Percentiles rank a stretch among this genome's conserved stretches.
These are phyloP conservation scores for Solanum piurae DNA, from an alignment of 257 asterid genomes.

Conservation along the genomic window DNA sequence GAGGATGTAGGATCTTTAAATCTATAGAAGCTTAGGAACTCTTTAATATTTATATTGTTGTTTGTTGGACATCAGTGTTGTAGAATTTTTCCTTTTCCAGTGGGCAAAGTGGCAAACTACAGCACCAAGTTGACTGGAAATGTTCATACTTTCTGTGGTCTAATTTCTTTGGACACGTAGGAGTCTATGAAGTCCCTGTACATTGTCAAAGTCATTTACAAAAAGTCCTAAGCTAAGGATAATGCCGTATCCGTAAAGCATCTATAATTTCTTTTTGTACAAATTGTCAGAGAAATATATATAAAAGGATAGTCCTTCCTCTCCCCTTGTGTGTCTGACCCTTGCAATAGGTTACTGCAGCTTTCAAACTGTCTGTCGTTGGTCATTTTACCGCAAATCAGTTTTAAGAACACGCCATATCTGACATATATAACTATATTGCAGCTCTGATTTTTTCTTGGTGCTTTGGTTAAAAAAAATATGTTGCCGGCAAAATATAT, in stretches of 20 bases:
- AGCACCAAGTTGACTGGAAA: background rate
- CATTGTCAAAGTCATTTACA: background rate
- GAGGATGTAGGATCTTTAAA: background rate
- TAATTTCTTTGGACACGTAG: background rate
- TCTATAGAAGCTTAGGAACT: background rate
- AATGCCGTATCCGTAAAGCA: background rate
- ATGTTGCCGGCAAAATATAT: background rate
- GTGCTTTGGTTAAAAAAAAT: background rate
- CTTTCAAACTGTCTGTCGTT: background rate
- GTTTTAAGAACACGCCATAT: background rate
- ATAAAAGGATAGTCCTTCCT: background rate
- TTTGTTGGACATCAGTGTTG: background rate
- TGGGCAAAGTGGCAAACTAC: background rate
- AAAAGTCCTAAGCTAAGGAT: background rate
- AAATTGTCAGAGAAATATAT: background rate
- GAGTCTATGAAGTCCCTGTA: background rate
- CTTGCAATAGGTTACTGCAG: background rate
- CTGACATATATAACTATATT: background rate
- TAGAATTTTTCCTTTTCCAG: background rate
- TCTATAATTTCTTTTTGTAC: background rate
- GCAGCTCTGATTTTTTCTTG: background rate
- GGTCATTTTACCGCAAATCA: background rate
- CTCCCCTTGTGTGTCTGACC: background rate
- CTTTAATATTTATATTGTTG: background rate
- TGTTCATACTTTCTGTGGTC: background rate